A percentile compares a stretch with the other conserved stretches of the same genome.
These are phyloP conservation scores for Pachysandra terminalis DNA, from an alignment of 164 flowering plant species.

Conservation along the genomic window DNA sequence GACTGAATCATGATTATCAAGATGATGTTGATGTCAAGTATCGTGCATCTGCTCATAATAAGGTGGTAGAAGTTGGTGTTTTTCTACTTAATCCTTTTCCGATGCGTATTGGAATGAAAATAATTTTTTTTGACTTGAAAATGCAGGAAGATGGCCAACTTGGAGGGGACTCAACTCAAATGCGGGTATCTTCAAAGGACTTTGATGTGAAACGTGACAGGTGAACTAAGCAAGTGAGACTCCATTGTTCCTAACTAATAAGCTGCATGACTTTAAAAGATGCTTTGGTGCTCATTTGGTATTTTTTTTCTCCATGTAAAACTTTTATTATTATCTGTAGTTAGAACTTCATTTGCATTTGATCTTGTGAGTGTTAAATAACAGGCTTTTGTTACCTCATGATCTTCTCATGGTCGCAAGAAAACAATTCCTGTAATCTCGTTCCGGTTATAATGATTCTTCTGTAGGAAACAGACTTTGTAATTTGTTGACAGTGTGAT, in stretches of 20 bases:
- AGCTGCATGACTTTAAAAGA: background rate
- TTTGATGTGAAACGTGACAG: constrained; percentile 49
- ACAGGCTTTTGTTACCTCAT: background rate
- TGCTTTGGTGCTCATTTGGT: background rate
- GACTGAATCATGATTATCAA: constrained; percentile 31
- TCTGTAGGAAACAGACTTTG: background rate
- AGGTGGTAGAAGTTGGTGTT: constrained; percentile 27
- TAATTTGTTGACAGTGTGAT: too few species aligned
- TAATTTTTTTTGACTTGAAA: constrained; percentile 10
- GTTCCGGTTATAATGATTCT: background rate
- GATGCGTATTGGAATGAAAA: background rate
- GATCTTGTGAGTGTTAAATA: too few species aligned
- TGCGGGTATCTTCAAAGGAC: constrained; percentile 16
- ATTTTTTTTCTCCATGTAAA: background rate
- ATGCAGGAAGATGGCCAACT: constrained; percentile 37
- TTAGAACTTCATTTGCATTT: background rate
- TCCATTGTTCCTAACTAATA: constrained; percentile 17
- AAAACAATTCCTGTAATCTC: background rate
- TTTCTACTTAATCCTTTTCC: too few species aligned
- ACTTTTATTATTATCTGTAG: background rate
- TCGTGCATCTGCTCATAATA: constrained; percentile 21
- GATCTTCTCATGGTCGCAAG: background rate
- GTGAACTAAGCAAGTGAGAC: constrained; percentile 68
- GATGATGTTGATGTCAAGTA: constrained; percentile 35
- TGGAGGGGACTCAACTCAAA: constrained; percentile 14